These are phyloP conservation scores for Podila epicladia DNA, from an alignment of 192 early-diverging fungal species.

Conservation along the genomic window DNA sequence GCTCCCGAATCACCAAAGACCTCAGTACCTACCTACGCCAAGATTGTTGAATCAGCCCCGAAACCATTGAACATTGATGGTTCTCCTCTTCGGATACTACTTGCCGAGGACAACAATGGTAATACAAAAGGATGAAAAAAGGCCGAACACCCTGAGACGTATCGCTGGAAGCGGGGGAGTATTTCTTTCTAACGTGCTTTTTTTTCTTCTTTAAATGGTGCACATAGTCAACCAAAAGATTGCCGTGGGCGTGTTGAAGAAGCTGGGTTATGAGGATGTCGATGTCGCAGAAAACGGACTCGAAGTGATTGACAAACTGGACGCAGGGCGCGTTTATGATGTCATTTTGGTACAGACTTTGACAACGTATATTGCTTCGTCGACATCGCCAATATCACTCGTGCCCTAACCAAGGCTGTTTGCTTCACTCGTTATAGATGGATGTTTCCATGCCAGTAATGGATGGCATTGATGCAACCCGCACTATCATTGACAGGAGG, in stretches of 20 bases:
- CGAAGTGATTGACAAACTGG: slow-evolving; percentile 58
- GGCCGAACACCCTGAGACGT: background rate
- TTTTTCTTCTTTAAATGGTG: background rate
- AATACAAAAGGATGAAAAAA: background rate
- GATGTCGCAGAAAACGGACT: slow-evolving; percentile 60
- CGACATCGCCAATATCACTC: too few relatives aligned
- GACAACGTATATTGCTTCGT: background rate
- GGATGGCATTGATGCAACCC: slow-evolving; percentile 58
- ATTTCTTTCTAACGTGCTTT: background rate
- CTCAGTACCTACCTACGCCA: slow-evolving; percentile 29
- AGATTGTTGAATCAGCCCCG: slow-evolving; percentile 31
- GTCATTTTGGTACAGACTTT: slow-evolving; percentile 51
- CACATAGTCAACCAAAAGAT: slow-evolving; percentile 62
- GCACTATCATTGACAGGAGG: slow-evolving; percentile 44
- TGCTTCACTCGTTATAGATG: slow-evolving; percentile 30
- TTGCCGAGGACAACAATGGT: slow-evolving; percentile 49
- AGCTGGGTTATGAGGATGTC: slow-evolving; percentile 58
- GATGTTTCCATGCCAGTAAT: slow-evolving; percentile 62
- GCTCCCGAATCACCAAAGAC: slow-evolving; percentile 5
- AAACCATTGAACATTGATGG: slow-evolving; percentile 32
- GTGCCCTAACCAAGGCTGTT: too few relatives aligned
- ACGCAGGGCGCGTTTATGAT: slow-evolving; percentile 50
- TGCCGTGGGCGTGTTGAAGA: slow-evolving; percentile 60
- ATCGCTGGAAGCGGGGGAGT: too few relatives aligned
- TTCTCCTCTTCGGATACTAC: slow-evolving; percentile 32